phyloP scores from a whole-genome alignment of 768 basidiomycete genomes.

The Lactarius sanguifluus region DNA sequence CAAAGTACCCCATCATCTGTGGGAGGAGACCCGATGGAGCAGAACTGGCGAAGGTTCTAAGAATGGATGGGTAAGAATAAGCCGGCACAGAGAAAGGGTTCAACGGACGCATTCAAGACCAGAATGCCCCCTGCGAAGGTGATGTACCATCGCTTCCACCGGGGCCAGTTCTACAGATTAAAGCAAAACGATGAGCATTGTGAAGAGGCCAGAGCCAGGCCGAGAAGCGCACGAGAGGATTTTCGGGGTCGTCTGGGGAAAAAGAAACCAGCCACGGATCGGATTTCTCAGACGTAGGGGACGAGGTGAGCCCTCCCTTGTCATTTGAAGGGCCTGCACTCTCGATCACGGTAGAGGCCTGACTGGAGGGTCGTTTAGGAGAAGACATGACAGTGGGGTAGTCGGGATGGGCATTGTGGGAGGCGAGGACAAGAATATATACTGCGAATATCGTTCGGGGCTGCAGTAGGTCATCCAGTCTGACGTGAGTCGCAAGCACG shows the following conservation, averaged over 20 bases:
- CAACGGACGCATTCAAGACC: slow-evolving; percentile 54
- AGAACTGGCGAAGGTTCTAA: slow-evolving; percentile 63
- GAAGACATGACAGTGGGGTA: slow-evolving; percentile 15
- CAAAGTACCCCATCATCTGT: slow-evolving; percentile 47
- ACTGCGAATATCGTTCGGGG: background rate
- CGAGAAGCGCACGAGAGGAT: slow-evolving; percentile 23
- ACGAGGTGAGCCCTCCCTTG: background rate
- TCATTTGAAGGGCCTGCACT: background rate
- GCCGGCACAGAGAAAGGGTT: background rate
- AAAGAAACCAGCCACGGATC: slow-evolving; percentile 29
- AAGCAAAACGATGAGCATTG: background rate
- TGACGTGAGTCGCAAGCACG: slow-evolving; percentile 12
- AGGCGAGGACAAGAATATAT: background rate
- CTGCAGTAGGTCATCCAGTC: slow-evolving; percentile 11
- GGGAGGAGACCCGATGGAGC: slow-evolving; percentile 52
- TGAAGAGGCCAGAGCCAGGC: slow-evolving; percentile 12
- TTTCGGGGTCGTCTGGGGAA: slow-evolving; percentile 9
- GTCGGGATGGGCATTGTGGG: background rate
- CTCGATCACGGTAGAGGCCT: slow-evolving; percentile 19
- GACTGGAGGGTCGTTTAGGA: slow-evolving; percentile 10
- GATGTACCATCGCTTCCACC: slow-evolving; percentile 48
- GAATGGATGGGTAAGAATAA: slow-evolving; percentile 9
- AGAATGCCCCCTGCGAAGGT: slow-evolving; percentile 50
- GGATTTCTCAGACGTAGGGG: slow-evolving; percentile 3
- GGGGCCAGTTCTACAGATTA: slow-evolving; percentile 51